Conservation (phyloP, 306 rosid species). For the Morella rubra region DNA sequence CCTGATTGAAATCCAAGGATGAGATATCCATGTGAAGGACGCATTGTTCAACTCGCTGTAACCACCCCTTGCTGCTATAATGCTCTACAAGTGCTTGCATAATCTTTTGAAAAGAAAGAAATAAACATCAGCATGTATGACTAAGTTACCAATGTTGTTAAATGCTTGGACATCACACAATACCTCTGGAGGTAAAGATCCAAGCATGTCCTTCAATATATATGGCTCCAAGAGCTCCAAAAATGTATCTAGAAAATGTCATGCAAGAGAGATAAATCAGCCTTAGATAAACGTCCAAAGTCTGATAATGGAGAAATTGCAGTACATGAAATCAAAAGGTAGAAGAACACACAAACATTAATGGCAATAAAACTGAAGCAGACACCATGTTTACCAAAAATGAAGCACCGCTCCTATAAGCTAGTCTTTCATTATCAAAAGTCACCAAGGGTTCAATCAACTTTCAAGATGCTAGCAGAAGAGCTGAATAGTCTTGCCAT, state of each 20-base stretch:
- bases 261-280: slow-evolving; percentile 12
- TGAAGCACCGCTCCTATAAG: slow-evolving; percentile 14
- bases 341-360: slow-evolving; percentile 1
- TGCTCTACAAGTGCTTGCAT: slow-evolving; percentile 99
- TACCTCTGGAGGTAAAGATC: slow-evolving; percentile 99
- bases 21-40: slow-evolving; percentile 99
- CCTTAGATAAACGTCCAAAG: not conserved
- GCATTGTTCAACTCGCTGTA: slow-evolving; percentile 91
- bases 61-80: slow-evolving; percentile 88
- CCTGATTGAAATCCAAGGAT: slow-evolving; percentile 99
- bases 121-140: slow-evolving; percentile 21
- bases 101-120: slow-evolving; percentile 48
- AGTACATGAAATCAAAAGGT: not conserved
- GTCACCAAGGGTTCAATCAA: slow-evolving; percentile 15
- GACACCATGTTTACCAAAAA: slow-evolving; percentile 9
- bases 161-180: slow-evolving; percentile 27
- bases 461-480: slow-evolving; percentile 9
- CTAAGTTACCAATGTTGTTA: slow-evolving; percentile 24
- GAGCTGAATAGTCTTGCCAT: slow-evolving; percentile 18
- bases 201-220: slow-evolving; percentile 93
- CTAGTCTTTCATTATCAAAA: slow-evolving; percentile 17
- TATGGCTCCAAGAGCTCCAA: slow-evolving; percentile 98
- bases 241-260: slow-evolving; percentile 66
- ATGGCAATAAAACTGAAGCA: slow-evolving; percentile 12
- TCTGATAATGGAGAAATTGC: not conserved